Conservation (phyloP, 345 rosid species). For the Rhodomyrtus tomentosa region DNA sequence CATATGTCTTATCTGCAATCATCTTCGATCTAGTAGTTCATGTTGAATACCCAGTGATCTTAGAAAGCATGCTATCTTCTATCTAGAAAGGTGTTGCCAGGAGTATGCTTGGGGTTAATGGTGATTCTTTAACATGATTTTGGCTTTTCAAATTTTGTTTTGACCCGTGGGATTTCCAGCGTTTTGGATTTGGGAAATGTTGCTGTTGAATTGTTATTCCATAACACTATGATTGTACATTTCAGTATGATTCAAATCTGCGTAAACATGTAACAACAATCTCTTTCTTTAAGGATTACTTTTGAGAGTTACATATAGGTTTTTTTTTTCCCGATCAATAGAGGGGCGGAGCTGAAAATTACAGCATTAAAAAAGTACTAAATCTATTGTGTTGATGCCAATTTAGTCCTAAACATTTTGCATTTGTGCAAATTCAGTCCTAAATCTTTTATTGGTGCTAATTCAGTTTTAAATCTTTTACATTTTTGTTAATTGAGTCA, state of each 20-base stretch:
- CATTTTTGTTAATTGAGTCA: too few relatives aligned
- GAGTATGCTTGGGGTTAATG: not conserved
- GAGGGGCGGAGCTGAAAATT: too few relatives aligned
- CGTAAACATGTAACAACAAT: not conserved
- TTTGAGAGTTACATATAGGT: too few relatives aligned
- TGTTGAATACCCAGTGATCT: not conserved
- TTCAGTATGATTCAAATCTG: not conserved
- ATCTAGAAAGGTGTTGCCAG: not conserved
- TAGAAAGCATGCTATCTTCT: not conserved
- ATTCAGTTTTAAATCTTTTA: too few relatives aligned
- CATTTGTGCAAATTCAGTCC: too few relatives aligned
- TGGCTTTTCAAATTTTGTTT: not conserved
- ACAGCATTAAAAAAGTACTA: too few relatives aligned
- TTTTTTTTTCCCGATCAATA: too few relatives aligned
- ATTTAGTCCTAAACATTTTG: too few relatives aligned
- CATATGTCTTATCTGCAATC: not conserved
- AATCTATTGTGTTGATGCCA: too few relatives aligned
- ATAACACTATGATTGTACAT: not conserved
- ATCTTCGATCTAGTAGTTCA: not conserved
- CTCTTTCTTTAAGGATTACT: not conserved
- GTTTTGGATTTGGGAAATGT: not conserved
- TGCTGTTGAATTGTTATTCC: not conserved
- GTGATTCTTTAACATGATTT: not conserved
- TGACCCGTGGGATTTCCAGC: not conserved
- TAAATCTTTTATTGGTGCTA: too few relatives aligned